Base-by-base conservation (phyloP, 192 early-diverging fungal species). In the Chytriomyces sp. region DNA sequence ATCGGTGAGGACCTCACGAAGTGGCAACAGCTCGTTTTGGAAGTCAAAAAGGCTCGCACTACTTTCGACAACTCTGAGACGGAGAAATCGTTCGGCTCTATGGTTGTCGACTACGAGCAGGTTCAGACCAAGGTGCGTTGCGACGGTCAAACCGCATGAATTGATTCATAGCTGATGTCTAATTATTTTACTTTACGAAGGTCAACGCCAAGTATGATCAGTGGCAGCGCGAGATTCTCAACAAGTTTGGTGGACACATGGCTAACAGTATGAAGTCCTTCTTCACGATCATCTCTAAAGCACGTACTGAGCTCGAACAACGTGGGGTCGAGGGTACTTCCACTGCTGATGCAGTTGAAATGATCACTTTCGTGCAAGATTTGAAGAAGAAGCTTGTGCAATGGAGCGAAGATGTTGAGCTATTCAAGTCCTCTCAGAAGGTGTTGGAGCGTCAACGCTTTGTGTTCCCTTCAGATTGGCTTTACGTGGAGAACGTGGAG, bases 71-170 rank as follows among this genome's bases (percentile, higher is more conserved):
- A 94, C 66, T 92, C 94, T 0, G 93, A 95, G 74, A 96, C 92
- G 0, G 85, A 87, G 40, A 91, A 94, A 75, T 85, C 89, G 0
- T 95, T 99, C 77, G 95, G 94, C 12, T 84, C 90, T 12, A 77
- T 89, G n/a, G 85, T 95, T 0, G 84, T 99, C 36, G 93, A 99
- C 75, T 99, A 98, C 79, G 95, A 92, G 72, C 94, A 96, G 78
- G 96, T 98, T n/a, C 98, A 99, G 78, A 86, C 89, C 57, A 99
- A 98, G 76, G n/a, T n/a, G n/a, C n/a, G n/a, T n/a, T n/a, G n/a
- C n/a, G n/a, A n/a, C n/a, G n/a, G n/a, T n/a, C n/a, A n/a, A n/a
- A n/a, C n/a, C n/a, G n/a, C n/a, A n/a, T n/a, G n/a, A n/a, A n/a
- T n/a, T n/a, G n/a, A n/a, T n/a, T n/a, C n/a, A n/a, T n/a, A n/a